Conservation (phyloP, 805 yeast species). For the Ogataea henricii region DNA sequence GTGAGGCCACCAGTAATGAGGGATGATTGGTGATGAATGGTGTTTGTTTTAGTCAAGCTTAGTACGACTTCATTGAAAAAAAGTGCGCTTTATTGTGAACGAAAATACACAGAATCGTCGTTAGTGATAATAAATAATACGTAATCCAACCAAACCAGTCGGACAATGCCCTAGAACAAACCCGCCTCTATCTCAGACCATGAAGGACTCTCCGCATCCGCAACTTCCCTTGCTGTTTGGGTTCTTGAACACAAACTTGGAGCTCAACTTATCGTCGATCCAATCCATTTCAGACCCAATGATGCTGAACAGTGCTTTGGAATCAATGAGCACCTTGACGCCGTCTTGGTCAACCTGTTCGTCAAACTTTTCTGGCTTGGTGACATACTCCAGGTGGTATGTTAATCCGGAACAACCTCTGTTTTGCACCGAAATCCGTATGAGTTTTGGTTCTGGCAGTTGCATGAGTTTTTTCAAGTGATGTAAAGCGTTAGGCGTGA, state of each 20-base stretch:
- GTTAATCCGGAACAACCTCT: slow-evolving; percentile 97
- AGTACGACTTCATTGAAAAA: background rate
- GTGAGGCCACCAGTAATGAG: too few relatives aligned
- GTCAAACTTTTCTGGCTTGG: slow-evolving; percentile 91
- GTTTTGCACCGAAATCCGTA: slow-evolving; percentile 91
- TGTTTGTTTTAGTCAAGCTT: too few relatives aligned
- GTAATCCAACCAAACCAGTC: background rate
- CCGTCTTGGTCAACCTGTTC: slow-evolving; percentile 93
- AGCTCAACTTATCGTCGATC: slow-evolving; percentile 88
- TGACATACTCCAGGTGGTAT: slow-evolving; percentile 87
- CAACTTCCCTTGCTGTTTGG: slow-evolving; percentile 98
- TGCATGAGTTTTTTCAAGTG: slow-evolving; percentile 70
- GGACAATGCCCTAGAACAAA: background rate
- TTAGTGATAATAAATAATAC: slow-evolving; percentile 2
- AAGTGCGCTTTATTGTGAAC: slow-evolving; percentile 6
- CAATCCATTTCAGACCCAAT: slow-evolving; percentile 99
- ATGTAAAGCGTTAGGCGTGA: slow-evolving; percentile 70
- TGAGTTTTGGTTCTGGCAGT: slow-evolving; percentile 85
- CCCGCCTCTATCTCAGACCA: slow-evolving; percentile 60
- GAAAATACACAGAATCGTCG: background rate
- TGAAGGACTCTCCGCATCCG: slow-evolving; percentile 98
- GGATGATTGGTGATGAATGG: too few relatives aligned
- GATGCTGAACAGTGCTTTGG: slow-evolving; percentile 92
- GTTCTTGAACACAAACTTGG: slow-evolving; percentile 88
- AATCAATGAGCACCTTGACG: slow-evolving; percentile 87